Percentiles rank a stretch among this genome's conserved stretches.
Conservation (phyloP, 2,329 filamentous ascomycete species). For the Alternaria alternata region DNA sequence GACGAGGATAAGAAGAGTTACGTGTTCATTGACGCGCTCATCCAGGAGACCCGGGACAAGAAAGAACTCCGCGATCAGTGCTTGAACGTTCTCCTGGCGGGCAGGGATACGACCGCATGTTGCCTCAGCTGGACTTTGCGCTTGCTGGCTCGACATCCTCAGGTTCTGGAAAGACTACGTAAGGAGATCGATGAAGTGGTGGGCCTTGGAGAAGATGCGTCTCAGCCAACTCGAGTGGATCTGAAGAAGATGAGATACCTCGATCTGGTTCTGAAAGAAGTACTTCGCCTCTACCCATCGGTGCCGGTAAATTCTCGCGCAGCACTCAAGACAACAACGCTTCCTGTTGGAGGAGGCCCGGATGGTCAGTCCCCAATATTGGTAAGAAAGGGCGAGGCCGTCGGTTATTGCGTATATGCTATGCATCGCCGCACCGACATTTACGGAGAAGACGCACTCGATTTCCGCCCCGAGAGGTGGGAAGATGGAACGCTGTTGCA, state of each 20-base stretch:
- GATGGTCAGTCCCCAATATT: slow-evolving; percentile 42
- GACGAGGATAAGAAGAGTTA: slow-evolving; percentile 54
- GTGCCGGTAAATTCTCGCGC: slow-evolving; percentile 40
- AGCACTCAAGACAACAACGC: slow-evolving; percentile 37
- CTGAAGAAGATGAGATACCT: slow-evolving; percentile 16
- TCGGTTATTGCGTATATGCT: slow-evolving; percentile 37
- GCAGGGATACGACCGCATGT: slow-evolving; percentile 85
- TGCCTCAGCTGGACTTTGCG: slow-evolving; percentile 77
- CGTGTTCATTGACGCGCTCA: slow-evolving; percentile 87
- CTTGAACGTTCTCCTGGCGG: slow-evolving; percentile 81
- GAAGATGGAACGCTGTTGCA: slow-evolving; percentile 31
- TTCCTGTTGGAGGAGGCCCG: slow-evolving; percentile 42
- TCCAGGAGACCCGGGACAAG: slow-evolving; percentile 71
- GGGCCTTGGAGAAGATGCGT: slow-evolving; percentile 34
- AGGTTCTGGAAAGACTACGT: slow-evolving; percentile 39
- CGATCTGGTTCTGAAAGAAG: slow-evolving; percentile 42
- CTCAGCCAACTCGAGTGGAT: slow-evolving; percentile 23
- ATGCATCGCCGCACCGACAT: slow-evolving; percentile 48
- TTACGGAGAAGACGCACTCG: slow-evolving; percentile 48
- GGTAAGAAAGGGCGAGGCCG: slow-evolving; percentile 40
- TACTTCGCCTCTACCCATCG: slow-evolving; percentile 42
- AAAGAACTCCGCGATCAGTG: slow-evolving; percentile 82
- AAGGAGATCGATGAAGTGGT: slow-evolving; percentile 36
- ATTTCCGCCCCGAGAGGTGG: slow-evolving; percentile 47
- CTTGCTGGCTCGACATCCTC: slow-evolving; percentile 47